These are phyloP conservation scores for Penicillium atrosanguineum DNA, from an alignment of 495 filamentous ascomycete species.

Conservation along the genomic window DNA sequence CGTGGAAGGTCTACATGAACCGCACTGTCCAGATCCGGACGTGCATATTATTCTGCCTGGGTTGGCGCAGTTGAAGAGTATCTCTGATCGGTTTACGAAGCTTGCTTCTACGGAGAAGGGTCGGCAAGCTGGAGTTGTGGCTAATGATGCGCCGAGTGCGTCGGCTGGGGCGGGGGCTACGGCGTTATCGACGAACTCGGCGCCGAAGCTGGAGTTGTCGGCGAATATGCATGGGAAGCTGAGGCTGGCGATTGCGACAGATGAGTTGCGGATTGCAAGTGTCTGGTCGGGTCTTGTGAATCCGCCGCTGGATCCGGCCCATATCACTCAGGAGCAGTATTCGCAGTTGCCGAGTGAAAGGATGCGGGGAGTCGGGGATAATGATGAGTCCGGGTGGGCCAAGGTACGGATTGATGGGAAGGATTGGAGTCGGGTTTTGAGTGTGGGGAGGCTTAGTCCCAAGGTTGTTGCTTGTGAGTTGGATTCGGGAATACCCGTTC, in stretches of 20 bases:
- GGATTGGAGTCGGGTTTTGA: slow-evolving; percentile 88
- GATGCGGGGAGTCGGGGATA: slow-evolving; percentile 52
- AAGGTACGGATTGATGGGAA: slow-evolving; percentile 84
- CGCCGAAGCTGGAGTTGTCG: slow-evolving; percentile 71
- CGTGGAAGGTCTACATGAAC: slow-evolving; percentile 86
- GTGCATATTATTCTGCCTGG: slow-evolving; percentile 89
- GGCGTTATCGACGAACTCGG: slow-evolving; percentile 23
- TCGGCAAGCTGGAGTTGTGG: slow-evolving; percentile 12
- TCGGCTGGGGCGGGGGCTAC: slow-evolving; percentile 2
- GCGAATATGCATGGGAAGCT: slow-evolving; percentile 93
- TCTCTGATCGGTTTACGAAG: slow-evolving; percentile 91
- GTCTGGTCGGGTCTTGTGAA: slow-evolving; percentile 81
- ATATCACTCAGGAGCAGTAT: slow-evolving; percentile 61
- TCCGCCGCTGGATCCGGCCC: slow-evolving; percentile 73
- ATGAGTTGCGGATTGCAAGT: slow-evolving; percentile 75
- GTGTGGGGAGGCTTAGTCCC: slow-evolving; percentile 82
- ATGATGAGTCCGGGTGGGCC: slow-evolving; percentile 72
- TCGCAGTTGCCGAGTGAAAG: slow-evolving; percentile 70
- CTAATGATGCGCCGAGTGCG: slow-evolving; percentile 11
- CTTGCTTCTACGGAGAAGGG: slow-evolving; percentile 48
- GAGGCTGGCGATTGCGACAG: slow-evolving; percentile 69
- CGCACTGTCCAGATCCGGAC: slow-evolving; percentile 84
- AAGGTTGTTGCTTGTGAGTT: slow-evolving; percentile 85
- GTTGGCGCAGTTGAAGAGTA: slow-evolving; percentile 78
- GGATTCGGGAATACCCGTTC: not conserved